Evolutionary conservation across 2,329 filamentous ascomycete species (phyloP).

Genomic region (Huntiella abstrusa): DNA sequence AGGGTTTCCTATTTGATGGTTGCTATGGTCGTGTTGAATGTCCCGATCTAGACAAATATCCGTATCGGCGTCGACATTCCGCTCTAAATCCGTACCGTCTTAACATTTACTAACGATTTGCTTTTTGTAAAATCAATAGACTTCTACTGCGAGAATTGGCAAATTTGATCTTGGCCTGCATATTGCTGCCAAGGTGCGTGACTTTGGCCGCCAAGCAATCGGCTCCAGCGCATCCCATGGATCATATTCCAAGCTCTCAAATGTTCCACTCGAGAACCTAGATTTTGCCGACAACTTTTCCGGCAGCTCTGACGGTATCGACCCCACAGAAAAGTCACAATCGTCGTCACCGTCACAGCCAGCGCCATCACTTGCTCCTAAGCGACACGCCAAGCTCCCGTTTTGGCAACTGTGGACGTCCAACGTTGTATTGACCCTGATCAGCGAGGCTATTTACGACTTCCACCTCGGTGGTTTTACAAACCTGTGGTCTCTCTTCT

Average conservation of each 20-base stretch:
- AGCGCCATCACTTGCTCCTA: background rate
- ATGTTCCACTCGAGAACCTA: slow-evolving; percentile 2
- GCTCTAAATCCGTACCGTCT: no score
- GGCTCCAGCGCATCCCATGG: slow-evolving; percentile 8
- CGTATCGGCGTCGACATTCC: no score
- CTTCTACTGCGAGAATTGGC: slow-evolving; percentile 25
- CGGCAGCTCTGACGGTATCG: background rate
- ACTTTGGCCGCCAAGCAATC: slow-evolving; percentile 13
- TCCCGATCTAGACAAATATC: no score
- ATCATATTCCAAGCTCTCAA: slow-evolving; percentile 2
- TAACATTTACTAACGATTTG: background rate
- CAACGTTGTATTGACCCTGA: slow-evolving; percentile 32
- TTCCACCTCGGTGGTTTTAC: slow-evolving; percentile 53
- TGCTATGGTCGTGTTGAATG: no score
- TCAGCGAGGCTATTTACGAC: slow-evolving; percentile 49
- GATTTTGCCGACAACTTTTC: background rate
- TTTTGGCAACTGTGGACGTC: slow-evolving; percentile 28
- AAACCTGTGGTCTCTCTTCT: slow-evolving; percentile 49
- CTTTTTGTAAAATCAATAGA: slow-evolving; percentile 17
- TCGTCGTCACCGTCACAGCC: background rate
- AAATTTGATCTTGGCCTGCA: slow-evolving; percentile 27
- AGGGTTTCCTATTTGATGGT: no score
- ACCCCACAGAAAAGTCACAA: background rate
- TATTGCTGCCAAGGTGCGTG: slow-evolving; percentile 18
- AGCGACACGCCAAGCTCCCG: slow-evolving; percentile 15